Evolutionary conservation across 108 stramenopile genomes (phyloP), one percentile per base, ranked within the genome.

Genomic region (Nannochloropsis oceanica): DNA sequence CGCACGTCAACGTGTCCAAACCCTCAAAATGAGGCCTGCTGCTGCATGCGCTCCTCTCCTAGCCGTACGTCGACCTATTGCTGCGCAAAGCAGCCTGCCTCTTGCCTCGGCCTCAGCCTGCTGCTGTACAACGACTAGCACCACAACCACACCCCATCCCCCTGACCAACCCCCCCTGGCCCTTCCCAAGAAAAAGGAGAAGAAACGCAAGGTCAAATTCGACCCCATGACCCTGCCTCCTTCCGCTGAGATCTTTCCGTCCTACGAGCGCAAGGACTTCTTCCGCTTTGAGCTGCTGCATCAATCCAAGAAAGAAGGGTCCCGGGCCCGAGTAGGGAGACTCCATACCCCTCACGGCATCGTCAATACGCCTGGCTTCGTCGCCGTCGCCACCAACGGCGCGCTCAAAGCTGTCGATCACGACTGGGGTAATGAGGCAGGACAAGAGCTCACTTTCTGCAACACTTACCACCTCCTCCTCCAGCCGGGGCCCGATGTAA

Each of bases 381-480:
- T 97, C 13, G 93, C 95, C 0, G 96, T 97, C 13, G 96, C 95
- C 0, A 97, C 96, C 90, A 97, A 97, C 86, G 96, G 93, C 8
- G 94, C 95, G 11, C 89, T 96, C 43, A 92, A 92, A 83, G 91
- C 90, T 22, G 80, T 90, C 8, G 84, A 84, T 73, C 81, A 86
- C 44, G 20, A 42, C 25, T 18, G 44, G 27, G 96, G 94, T 79
- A 92, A 93, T 87, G 81, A 87, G 8, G 84, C 92, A 22, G 93
- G 92, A 2, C 94, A 94, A 81, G 94, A 96, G 84, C 85, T 97
- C 20, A 91, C 95, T 12, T 97, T 97, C 89, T 91, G 93, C 85
- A 97, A 97, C 91, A 95, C 96, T 10, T 97, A 97, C 85, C 96
- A 97, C 90, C 82, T 97, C 12, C 81, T 96, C 42, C 85, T 97